These are phyloP conservation scores for Pseudogymnoascus sp. DNA, from an alignment of 2,329 filamentous ascomycete genomes.

Conservation along the genomic window DNA sequence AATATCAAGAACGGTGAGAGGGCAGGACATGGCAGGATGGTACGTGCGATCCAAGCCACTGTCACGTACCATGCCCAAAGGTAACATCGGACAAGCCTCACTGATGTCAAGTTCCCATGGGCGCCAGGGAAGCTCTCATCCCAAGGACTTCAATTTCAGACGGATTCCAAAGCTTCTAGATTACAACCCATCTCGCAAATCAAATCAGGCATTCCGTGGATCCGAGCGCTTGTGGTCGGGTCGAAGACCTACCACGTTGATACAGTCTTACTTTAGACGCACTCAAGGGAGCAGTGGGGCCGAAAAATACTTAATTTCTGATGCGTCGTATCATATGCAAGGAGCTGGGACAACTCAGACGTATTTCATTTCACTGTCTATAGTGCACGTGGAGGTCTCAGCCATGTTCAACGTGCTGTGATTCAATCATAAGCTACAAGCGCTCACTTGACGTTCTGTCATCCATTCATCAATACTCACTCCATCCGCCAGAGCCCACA, in stretches of 20 bases:
- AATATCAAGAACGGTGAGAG: neutral
- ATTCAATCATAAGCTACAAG: neutral
- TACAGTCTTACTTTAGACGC: neutral
- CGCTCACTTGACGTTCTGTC: neutral
- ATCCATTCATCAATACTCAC: neutral
- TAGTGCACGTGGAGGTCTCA: neutral
- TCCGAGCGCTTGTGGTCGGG: neutral
- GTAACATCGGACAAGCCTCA: neutral
- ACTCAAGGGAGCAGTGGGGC: neutral
- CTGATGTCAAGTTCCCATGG: neutral
- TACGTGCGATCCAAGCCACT: neutral
- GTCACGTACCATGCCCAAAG: constrained; percentile 3
- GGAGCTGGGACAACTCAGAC: neutral
- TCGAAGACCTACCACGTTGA: neutral
- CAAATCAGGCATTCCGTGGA: neutral
- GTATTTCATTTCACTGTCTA: neutral
- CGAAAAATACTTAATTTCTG: neutral
- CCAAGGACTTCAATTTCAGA: neutral
- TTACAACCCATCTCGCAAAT: neutral
- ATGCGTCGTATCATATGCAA: no score
- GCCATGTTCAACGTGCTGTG: neutral
- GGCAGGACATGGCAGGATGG: neutral
- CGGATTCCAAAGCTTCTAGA: neutral
- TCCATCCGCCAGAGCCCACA: neutral
- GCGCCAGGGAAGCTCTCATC: neutral